These are phyloP conservation scores for Phytophthora constricta DNA, from an alignment of 352 stramenopile species.

Conservation along the genomic window DNA sequence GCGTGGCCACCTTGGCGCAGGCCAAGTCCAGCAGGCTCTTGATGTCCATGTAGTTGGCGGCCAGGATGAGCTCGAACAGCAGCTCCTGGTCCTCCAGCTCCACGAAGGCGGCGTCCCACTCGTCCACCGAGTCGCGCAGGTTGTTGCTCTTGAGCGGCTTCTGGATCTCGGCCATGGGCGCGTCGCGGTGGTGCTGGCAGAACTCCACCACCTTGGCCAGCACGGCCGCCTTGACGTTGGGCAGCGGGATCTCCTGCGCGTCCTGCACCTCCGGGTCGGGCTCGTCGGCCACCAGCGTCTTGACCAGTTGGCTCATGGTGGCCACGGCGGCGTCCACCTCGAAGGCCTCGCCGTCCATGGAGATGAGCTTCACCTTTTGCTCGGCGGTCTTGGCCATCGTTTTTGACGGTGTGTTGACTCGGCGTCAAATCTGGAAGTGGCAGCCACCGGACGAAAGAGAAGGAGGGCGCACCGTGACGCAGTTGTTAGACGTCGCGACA, in stretches of 20 bases:
- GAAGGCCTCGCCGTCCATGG: slow-evolving; percentile 63
- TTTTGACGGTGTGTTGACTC: neutral
- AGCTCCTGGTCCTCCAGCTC: slow-evolving; percentile 55
- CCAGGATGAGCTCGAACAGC: slow-evolving; percentile 72
- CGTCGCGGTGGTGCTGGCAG: slow-evolving; percentile 58
- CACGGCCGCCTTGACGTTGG: slow-evolving; percentile 60
- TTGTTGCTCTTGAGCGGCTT: slow-evolving; percentile 66
- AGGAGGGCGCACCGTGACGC: neutral
- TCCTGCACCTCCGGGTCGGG: slow-evolving; percentile 31
- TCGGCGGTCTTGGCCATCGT: neutral
- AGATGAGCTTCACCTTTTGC: slow-evolving; percentile 57
- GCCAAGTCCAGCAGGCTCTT: slow-evolving; percentile 66
- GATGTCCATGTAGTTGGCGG: slow-evolving; percentile 78
- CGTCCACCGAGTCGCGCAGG: slow-evolving; percentile 52
- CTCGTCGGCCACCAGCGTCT: slow-evolving; percentile 59
- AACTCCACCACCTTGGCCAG: slow-evolving; percentile 69
- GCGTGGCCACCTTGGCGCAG: slow-evolving; percentile 60
- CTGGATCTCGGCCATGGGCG: slow-evolving; percentile 65
- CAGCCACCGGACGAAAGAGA: too few species aligned
- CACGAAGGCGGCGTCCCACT: slow-evolving; percentile 71
- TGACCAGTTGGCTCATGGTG: slow-evolving; percentile 53
- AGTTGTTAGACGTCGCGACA: neutral
- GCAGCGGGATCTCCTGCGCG: slow-evolving; percentile 59
- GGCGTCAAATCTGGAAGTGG: neutral
- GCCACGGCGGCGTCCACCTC: slow-evolving; percentile 49